A percentile compares a stretch with the other conserved stretches of the same genome.
phyloP scores from a whole-genome alignment of 805 yeast species.

The Starmerella vitae region DNA sequence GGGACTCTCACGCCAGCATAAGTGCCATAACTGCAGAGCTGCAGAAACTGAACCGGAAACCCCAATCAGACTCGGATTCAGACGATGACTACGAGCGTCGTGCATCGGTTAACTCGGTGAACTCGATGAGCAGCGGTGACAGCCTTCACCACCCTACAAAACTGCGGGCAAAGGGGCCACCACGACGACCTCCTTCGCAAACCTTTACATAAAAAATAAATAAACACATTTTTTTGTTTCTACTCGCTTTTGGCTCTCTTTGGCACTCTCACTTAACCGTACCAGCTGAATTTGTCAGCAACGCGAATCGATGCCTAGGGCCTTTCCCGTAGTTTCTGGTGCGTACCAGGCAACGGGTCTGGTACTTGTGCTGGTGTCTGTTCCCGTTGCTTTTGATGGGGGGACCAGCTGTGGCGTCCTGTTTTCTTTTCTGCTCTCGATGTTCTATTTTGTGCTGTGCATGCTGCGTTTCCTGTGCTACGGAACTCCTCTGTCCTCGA shows the following conservation, averaged over 20 bases:
- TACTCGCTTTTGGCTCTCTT: no score
- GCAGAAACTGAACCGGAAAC: slow-evolving; percentile 8
- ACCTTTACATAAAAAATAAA: no score
- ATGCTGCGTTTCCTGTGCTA: slow-evolving; percentile 46
- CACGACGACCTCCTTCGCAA: slow-evolving; percentile 15
- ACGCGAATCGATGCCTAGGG: slow-evolving; percentile 9
- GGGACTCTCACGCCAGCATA: no score
- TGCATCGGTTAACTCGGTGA: background rate
- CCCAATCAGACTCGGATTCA: slow-evolving; percentile 1
- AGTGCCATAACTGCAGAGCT: slow-evolving; percentile 16
- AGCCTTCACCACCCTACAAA: slow-evolving; percentile 17
- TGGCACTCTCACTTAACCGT: no score
- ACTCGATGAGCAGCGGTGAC: slow-evolving; percentile 4
- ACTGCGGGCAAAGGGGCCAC: slow-evolving; percentile 17
- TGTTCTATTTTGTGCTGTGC: slow-evolving; percentile 58
- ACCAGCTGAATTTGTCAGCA: background rate
- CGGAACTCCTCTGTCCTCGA: slow-evolving; percentile 28
- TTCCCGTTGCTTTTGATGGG: slow-evolving; percentile 91
- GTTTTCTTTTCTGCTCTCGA: slow-evolving; percentile 59
- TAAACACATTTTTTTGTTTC: no score
- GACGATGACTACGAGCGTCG: background rate
- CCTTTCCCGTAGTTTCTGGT: slow-evolving; percentile 7
- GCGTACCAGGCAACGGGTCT: slow-evolving; percentile 16
- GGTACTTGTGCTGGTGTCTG: slow-evolving; percentile 36
- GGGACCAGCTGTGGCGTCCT: slow-evolving; percentile 83